These are phyloP conservation scores for Heliamphora exappendiculata DNA, from an alignment of 148 eudicot genomes.

Conservation along the genomic window DNA sequence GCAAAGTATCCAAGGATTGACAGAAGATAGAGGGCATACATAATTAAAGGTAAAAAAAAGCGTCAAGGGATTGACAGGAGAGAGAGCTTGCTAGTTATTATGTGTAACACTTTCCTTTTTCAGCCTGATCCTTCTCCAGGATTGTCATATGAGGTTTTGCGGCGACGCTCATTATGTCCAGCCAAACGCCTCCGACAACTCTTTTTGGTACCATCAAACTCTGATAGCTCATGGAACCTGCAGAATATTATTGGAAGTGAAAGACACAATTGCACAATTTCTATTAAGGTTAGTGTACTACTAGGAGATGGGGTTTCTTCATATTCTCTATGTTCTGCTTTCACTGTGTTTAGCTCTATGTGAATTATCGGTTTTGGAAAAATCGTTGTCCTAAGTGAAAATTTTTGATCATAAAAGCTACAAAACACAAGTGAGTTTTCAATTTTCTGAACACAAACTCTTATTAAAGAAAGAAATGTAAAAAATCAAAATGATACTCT, in stretches of 20 bases:
- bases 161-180: conserved; percentile 72
- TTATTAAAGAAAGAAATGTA: not conserved
- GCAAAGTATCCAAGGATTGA: conserved; percentile 7
- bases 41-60: not conserved
- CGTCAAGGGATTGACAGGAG: conserved; percentile 42
- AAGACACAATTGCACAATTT: too few species aligned
- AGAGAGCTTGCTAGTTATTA: conserved; percentile 44
- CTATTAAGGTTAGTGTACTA: not conserved
- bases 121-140: conserved; percentile 30
- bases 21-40: conserved; percentile 17
- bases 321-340: not conserved
- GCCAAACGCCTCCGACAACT: conserved; percentile 73
- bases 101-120: not conserved
- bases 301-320: not conserved
- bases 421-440: not conserved
- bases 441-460: not conserved
- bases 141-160: conserved; percentile 52
- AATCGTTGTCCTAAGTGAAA: not conserved
- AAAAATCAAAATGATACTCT: not conserved
- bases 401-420: not conserved
- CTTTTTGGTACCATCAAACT: conserved; percentile 69
- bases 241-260: conserved; percentile 1
- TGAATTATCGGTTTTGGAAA: not conserved
- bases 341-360: not conserved
- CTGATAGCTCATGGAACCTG: conserved; percentile 61